Conservation (phyloP, 768 basidiomycete species). For the Lepiota brunneoincarnata region DNA sequence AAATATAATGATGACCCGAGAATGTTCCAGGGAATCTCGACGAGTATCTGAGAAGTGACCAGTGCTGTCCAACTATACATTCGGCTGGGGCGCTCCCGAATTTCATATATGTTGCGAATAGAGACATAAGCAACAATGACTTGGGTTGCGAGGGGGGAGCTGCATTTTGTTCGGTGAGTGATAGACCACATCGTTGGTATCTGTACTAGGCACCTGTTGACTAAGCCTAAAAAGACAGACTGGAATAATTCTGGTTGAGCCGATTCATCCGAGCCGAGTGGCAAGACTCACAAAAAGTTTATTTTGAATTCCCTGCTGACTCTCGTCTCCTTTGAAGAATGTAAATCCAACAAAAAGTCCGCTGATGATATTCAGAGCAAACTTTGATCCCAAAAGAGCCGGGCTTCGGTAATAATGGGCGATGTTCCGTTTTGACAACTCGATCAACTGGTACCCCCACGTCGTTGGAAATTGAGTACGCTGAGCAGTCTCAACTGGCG, state of each 20-base stretch:
- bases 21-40: slow-evolving; percentile 64
- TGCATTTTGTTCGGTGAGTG: slow-evolving; percentile 12
- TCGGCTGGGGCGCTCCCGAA: slow-evolving; percentile 60
- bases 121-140: slow-evolving; percentile 59
- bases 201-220: slow-evolving; percentile 30
- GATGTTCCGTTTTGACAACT: slow-evolving; percentile 41
- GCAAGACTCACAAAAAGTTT: slow-evolving; percentile 54
- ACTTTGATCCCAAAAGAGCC: slow-evolving; percentile 57
- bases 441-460: slow-evolving; percentile 46
- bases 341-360: slow-evolving; percentile 64
- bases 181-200: background rate
- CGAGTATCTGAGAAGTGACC: slow-evolving; percentile 50
- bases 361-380: slow-evolving; percentile 48
- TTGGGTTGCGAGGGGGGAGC: slow-evolving; percentile 58
- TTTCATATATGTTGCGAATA: slow-evolving; percentile 60
- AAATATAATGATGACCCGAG: slow-evolving; percentile 56
- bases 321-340: slow-evolving; percentile 54
- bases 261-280: slow-evolving; percentile 6
- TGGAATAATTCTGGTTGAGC: slow-evolving; percentile 19
- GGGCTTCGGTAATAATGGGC: slow-evolving; percentile 55
- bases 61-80: slow-evolving; percentile 68
- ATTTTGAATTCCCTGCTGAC: slow-evolving; percentile 59
- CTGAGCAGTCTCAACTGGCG: slow-evolving; percentile 32
- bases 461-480: slow-evolving; percentile 49
- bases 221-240: slow-evolving; percentile 56